A percentile compares a stretch with the other conserved stretches of the same genome.
phyloP scores from a whole-genome alignment of 306 rosid species.

The Betula pendula region DNA sequence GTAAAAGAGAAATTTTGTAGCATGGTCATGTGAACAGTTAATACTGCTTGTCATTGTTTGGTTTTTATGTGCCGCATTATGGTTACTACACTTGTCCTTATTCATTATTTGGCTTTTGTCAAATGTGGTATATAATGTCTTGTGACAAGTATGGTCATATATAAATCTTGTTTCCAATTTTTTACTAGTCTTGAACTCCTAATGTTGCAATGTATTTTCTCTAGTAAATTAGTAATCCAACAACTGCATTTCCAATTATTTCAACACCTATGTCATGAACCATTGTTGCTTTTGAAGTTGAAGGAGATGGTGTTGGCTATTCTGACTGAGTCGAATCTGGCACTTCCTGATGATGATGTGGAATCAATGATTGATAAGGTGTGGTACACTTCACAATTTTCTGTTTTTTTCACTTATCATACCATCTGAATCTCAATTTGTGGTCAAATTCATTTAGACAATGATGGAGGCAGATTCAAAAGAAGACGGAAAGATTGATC shows the following conservation, averaged over 20 bases:
- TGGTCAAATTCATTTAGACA: slow-evolving; percentile 41
- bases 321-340: slow-evolving; percentile 57
- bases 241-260: not conserved
- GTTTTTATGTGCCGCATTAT: not conserved
- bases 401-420: slow-evolving; percentile 7
- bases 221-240: not conserved
- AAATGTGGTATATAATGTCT: not conserved
- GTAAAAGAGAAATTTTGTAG: not conserved
- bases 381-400: slow-evolving; percentile 2
- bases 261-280: not conserved
- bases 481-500: slow-evolving; percentile 72
- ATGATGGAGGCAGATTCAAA: slow-evolving; percentile 62
- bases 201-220: not conserved
- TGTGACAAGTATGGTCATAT: not conserved
- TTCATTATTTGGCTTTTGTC: not conserved
- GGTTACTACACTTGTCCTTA: not conserved
- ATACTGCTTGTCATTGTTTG: not conserved
- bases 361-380: slow-evolving; percentile 73
- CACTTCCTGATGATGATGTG: slow-evolving; percentile 45
- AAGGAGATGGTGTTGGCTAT: slow-evolving; percentile 78
- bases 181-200: not conserved
- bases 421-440: slow-evolving; percentile 5
- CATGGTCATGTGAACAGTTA: not conserved
- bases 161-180: not conserved
- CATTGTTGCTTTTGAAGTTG: slow-evolving; percentile 41